Base-by-base conservation (phyloP, 164 flowering plant species). In the Magnolia sinica region DNA sequence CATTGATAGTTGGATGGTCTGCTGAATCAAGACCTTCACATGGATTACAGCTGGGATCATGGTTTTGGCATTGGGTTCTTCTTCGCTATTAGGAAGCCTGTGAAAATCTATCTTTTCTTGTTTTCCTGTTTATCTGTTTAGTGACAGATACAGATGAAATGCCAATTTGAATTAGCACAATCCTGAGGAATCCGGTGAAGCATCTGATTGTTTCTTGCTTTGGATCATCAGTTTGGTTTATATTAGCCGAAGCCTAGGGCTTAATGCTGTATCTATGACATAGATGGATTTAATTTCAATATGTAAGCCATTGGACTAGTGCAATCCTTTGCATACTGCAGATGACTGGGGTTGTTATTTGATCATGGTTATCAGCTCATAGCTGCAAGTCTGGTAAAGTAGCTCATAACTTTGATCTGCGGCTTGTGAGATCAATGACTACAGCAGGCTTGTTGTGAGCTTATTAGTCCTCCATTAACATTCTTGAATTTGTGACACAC, bases 381-480 rank as follows among this genome's bases (percentile, higher is more conserved):
- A 74, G 50, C 61, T 64, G 61, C 77, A 71, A 68, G 50, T 73
- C 22, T 37, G 64, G 79, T 76, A 64, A 37, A 24, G 16, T 67
- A 74, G 14, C 37, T 55, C 24, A 27, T 29, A 68, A 51, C 69
- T 29, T 24, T 70, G 78, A 51, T 14, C 20, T 68, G 68, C 37
- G 66, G 71, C 69, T 73, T 72, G 79, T 71, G 79, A 78, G 77
- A 78, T 76, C 77, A 65, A 76, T 18, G 51, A 69, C 49, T 45
- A 66, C 55, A 79, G 85, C 79, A 37, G 78, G 75, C 78, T 70
- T 78, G 18, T 24, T 72, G 74, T 79, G 80, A 76, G 76, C 68
- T 68, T 81, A 72, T 74, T 69, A 64, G 61, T 70, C 74, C 75
- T 73, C 76, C 67, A 59, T 68, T 79, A 73, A 68, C 77, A 23